Evolutionary conservation across 2,329 filamentous ascomycete genomes (phyloP).

Genomic region (Cordyceps javanica): DNA sequence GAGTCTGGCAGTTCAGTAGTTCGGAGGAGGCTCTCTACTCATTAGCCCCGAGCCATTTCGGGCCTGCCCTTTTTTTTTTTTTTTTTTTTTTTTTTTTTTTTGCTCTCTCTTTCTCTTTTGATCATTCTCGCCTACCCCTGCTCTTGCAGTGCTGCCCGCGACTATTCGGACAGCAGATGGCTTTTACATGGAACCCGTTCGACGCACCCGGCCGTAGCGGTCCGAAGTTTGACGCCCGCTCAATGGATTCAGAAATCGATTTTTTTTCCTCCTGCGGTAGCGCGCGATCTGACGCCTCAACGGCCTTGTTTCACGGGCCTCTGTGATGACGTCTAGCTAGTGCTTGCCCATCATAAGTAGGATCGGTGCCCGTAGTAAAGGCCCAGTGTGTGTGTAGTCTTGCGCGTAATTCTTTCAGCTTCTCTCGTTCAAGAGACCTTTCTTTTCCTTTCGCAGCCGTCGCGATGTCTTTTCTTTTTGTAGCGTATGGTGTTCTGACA

Average conservation of each 20-base stretch:
- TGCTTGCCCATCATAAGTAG: background rate
- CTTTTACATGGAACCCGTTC: background rate
- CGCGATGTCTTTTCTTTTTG: background rate
- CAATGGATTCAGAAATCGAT: too few relatives aligned
- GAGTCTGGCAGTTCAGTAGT: too few relatives aligned
- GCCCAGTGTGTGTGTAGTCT: too few relatives aligned
- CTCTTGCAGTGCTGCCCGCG: background rate
- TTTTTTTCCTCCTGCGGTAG: too few relatives aligned
- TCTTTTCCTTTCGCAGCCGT: background rate
- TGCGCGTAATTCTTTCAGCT: too few relatives aligned
- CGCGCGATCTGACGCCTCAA: too few relatives aligned
- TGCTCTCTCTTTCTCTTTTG: too few relatives aligned
- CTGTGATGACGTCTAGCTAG: background rate
- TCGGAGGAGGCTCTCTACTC: too few relatives aligned
- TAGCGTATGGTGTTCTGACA: background rate
- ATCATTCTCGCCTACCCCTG: too few relatives aligned
- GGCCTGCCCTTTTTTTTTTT: background rate
- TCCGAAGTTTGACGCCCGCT: background rate
- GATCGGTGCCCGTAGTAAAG: background rate
- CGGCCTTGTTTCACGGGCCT: background rate
- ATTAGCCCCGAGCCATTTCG: constrained; percentile 9
- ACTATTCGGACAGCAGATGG: background rate
- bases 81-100: background rate
- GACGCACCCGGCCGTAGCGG: too few relatives aligned
- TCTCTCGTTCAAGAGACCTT: too few relatives aligned